Base-by-base conservation (phyloP, 495 filamentous ascomycete genomes). In the Pyrenula massariospora region DNA sequence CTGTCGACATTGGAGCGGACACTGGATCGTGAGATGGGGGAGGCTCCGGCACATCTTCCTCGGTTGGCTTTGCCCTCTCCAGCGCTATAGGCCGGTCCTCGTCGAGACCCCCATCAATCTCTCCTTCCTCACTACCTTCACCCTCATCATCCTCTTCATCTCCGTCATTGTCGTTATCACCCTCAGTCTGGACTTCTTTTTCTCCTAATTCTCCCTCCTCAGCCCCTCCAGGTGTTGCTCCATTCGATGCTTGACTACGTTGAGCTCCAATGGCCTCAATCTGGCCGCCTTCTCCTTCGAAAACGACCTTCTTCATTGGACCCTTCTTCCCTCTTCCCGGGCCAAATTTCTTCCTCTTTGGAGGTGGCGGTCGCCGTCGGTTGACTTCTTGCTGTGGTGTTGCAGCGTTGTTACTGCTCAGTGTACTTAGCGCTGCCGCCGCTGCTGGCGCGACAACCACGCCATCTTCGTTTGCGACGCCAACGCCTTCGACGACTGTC, bases 281-380 rank as follows among this genome's bases (percentile, higher is more conserved):
- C n/a, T 52, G 50, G 3, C 10, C 56, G 0, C 51, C 59, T 20
- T 52, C 1, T 11, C 48, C 23, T 49, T 42, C 15, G 24, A 58
- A 24, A 65, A 68, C 24, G 59, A 58, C 25, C 65, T 62, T 42
- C 57, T 67, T 24, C 63, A 61, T 48, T 69, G 79, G 69, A 76
- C 82, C 65, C 69, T 83, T 85, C 76, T 84, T 85, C 70, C 82
- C 86, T 25, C 84, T 74, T 11, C 85, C 84, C 51, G 83, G 80
- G 2, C 84, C 84, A 22, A 80, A 73, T 0, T 83, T 83, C 67
- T 84, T 89, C 1, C 77, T 72, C 72, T 90, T 91, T 62, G 87
- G 86, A 19, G 89, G 88, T 0, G 82, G 82, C 20, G 86, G 84
- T 55, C 84, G 81, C 64, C 83, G 71, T 53, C 77, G 80, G 1